These are phyloP conservation scores for Diplodia corticola DNA, from an alignment of 2,329 filamentous ascomycete genomes.

Conservation along the genomic window DNA sequence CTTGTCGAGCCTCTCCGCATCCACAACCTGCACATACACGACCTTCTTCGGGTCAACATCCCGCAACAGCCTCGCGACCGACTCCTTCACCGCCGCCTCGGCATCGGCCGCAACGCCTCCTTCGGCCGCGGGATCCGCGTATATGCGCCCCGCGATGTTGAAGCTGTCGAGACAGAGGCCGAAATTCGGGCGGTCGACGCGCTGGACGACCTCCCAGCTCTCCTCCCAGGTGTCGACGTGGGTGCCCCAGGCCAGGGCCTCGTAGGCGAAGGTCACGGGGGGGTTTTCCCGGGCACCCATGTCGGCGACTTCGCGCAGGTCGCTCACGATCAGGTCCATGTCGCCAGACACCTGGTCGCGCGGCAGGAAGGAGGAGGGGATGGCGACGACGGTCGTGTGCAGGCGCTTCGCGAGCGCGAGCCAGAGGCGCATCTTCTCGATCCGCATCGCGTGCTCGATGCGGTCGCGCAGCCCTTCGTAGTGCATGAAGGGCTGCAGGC, in stretches of 20 bases:
- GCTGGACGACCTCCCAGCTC: conserved; percentile 66
- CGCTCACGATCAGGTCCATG: conserved; percentile 58
- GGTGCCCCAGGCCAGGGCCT: conserved; percentile 72
- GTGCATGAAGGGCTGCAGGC: conserved; percentile 74
- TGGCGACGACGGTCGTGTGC: conserved; percentile 69
- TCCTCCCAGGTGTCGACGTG: conserved; percentile 70
- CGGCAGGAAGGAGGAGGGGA: conserved; percentile 70
- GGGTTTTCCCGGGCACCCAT: conserved; percentile 60
- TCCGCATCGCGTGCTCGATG: conserved; percentile 54
- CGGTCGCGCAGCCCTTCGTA: conserved; percentile 73
- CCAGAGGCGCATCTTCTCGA: conserved; percentile 69
- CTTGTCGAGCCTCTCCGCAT: conserved; percentile 63
- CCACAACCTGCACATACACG: conserved; percentile 76
- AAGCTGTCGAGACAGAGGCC: conserved; percentile 77
- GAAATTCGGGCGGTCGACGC: conserved; percentile 69
- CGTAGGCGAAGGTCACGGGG: conserved; percentile 69
- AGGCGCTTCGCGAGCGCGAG: conserved; percentile 65
- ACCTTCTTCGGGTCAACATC: conserved; percentile 64
- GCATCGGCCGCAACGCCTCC: conserved; percentile 57
- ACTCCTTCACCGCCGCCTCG: conserved; percentile 55
- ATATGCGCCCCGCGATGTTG: conserved; percentile 72
- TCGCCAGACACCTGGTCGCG: conserved; percentile 53
- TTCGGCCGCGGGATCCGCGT: conserved; percentile 65
- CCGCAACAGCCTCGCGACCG: conserved; percentile 56
- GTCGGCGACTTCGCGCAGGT: conserved; percentile 67